phyloP scores from a whole-genome alignment of 805 yeast species.

The Clavispora carvajalis region DNA sequence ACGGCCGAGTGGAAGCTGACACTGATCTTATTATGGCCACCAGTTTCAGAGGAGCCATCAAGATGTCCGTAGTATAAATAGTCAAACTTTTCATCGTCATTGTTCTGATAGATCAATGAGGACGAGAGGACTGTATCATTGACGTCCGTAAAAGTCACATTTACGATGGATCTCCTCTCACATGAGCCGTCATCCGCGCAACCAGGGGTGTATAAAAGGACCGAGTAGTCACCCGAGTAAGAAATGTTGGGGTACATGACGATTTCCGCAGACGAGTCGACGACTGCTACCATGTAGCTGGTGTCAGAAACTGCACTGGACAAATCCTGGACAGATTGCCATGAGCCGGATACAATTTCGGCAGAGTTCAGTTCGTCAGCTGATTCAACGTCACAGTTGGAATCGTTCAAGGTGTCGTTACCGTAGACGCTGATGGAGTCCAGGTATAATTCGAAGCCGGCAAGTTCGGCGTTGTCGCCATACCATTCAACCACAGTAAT shows the following conservation, averaged over 20 bases:
- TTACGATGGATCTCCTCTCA: slow-evolving; percentile 64
- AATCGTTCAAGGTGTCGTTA: slow-evolving; percentile 64
- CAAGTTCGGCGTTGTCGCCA: slow-evolving; percentile 63
- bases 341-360: slow-evolving; percentile 23
- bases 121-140: slow-evolving; percentile 41
- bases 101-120: slow-evolving; percentile 67
- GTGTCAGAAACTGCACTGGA: slow-evolving; percentile 21
- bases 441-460: slow-evolving; percentile 71
- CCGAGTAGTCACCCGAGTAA: slow-evolving; percentile 67
- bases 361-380: slow-evolving; percentile 21
- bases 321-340: slow-evolving; percentile 21
- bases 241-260: slow-evolving; percentile 64
- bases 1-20: slow-evolving; percentile 23
- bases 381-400: slow-evolving; percentile 46
- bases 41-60: slow-evolving; percentile 32
- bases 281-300: slow-evolving; percentile 29
- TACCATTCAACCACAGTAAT: slow-evolving; percentile 62
- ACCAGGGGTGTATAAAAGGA: slow-evolving; percentile 82
- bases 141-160: slow-evolving; percentile 59
- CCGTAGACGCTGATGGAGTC: slow-evolving; percentile 62
- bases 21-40: slow-evolving; percentile 26
- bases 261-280: slow-evolving; percentile 22
- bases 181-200: slow-evolving; percentile 70
- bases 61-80: slow-evolving; percentile 66
- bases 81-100: slow-evolving; percentile 76